These are phyloP conservation scores for Tetrapisispora fleetii DNA, from an alignment of 805 yeast genomes.

Conservation along the genomic window DNA sequence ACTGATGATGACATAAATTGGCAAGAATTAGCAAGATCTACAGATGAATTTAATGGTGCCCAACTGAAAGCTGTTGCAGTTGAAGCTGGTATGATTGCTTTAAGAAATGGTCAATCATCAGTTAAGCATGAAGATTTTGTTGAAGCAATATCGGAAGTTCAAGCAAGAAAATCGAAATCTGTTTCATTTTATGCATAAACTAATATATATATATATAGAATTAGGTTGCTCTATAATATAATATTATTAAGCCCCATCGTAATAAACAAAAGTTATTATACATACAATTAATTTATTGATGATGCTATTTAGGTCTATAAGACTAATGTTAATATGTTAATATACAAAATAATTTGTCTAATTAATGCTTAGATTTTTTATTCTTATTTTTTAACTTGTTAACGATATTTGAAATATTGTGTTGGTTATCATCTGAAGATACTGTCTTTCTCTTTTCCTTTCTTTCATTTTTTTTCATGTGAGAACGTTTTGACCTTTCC, in stretches of 20 bases:
- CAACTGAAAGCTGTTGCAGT: slow-evolving; percentile 98
- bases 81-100: slow-evolving; percentile 99
- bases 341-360: background rate
- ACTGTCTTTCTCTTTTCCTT: slow-evolving; percentile 13
- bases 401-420: slow-evolving; percentile 30
- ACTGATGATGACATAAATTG: slow-evolving; percentile 87
- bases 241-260: too few relatives aligned
- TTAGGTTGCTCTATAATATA: too few relatives aligned
- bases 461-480: slow-evolving; percentile 13
- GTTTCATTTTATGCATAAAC: slow-evolving; percentile 88
- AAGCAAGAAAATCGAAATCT: slow-evolving; percentile 90
- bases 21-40: slow-evolving; percentile 96
- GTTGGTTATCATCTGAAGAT: slow-evolving; percentile 4
- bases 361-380: slow-evolving; percentile 10
- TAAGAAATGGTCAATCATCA: slow-evolving; percentile 83
- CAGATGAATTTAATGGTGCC: slow-evolving; percentile 98
- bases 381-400: slow-evolving; percentile 40
- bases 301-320: background rate
- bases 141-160: slow-evolving; percentile 96
- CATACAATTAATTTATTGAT: background rate
- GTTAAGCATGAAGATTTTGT: slow-evolving; percentile 97
- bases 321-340: background rate
- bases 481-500: slow-evolving; percentile 55
- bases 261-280: too few relatives aligned
- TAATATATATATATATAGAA: slow-evolving; percentile 1